Base-by-base conservation (phyloP, 2,329 filamentous ascomycete genomes). In the Colletotrichum sp. region DNA sequence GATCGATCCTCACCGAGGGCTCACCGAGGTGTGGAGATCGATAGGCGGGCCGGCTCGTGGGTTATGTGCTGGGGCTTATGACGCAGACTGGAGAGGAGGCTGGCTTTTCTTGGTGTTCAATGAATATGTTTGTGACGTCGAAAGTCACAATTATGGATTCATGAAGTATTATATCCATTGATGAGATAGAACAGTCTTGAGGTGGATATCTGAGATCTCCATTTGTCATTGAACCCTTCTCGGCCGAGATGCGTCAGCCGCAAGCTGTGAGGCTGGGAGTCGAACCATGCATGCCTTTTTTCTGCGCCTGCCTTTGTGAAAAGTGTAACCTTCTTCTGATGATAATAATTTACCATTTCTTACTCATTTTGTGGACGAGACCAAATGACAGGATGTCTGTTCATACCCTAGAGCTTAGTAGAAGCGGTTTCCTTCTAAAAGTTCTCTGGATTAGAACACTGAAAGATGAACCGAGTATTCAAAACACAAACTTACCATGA, bases 1-100 rank as follows among this genome's bases (percentile, higher is more conserved):
- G 73, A 73, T 73, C 73, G 58, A 72, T 24, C 26, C 43, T 64
- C 55, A 64, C 70, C 70, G 58, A 48, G 30, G 1, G 2, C 34
- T 65, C 34, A 63, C 68, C 68, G 36, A 67, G 63, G 38, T 48
- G 70, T 73, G 73, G 70, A 28, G 61, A 26, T 6, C 21, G 1
- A 10, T 43, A 21, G 21, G 13, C 63, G 26, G 18, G 13, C 15
- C 32, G 21, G 43, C 57, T 61, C 38, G 15, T 12, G 57, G 43
- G 32, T 38, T 65, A 21, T 48, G 21, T n/a, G 36, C 26, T 69
- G 58, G 43, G n/a, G 32, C 67, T 21, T 7, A 55, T 43, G 64
- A 67, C 30, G 36, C 21, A 6, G 21, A 0, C 3, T n/a, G 61
- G 6, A 1, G 61, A 43, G 3, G 21, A 64, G 13, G 34, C 8